Evolutionary conservation across 345 rosid species (phyloP), one percentile per base, ranked within the genome.

Genomic region (Corymbia maculata): DNA sequence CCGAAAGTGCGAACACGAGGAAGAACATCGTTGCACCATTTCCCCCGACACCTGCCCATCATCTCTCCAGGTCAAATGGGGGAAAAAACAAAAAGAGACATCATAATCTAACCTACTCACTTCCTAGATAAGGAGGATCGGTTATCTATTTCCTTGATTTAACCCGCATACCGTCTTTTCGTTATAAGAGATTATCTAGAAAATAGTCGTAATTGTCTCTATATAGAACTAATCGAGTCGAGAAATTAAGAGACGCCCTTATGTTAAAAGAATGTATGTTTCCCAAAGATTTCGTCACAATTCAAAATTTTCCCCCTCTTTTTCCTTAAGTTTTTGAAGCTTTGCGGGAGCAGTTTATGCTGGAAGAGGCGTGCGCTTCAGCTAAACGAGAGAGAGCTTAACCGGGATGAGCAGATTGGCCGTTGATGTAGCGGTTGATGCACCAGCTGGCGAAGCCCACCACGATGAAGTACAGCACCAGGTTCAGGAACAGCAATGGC

Each of bases 401-500:
- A 70, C 99, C 95, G 42, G 99, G 98, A 82, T 95, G 97, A 87
- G 90, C 9, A 66, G 98, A 95, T 88, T 92, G 95, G 91, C 98
- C 98, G 87, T 98, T 93, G 94, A 97, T 97, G 89, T 85, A 89
- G 92, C 52, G 93, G 79, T 97, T 94, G 66, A 97, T 53, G 88
- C 98, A 96, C 98, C 99, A 98, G 89, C 98, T 96, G 13, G 97
- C 94, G 85, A 98, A 97, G 22, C 97, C 99, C 86, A 96, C 85
- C 51, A 94, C 97, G 52, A 98, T 95, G 52, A 90, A 61, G 88
- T 98, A 96, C 97, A 95, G 91, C 79, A 98, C 52, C 92, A 96
- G 89, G 93, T 97, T 98, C 32, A 98, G 93, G 85, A 97, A 97
- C 97, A 96, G 90, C 92, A 97, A 89, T 51, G 98, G 98, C 64